phyloP scores from a whole-genome alignment of 371 early-diverging fungal species.

The Vairimorpha ceranae region DNA sequence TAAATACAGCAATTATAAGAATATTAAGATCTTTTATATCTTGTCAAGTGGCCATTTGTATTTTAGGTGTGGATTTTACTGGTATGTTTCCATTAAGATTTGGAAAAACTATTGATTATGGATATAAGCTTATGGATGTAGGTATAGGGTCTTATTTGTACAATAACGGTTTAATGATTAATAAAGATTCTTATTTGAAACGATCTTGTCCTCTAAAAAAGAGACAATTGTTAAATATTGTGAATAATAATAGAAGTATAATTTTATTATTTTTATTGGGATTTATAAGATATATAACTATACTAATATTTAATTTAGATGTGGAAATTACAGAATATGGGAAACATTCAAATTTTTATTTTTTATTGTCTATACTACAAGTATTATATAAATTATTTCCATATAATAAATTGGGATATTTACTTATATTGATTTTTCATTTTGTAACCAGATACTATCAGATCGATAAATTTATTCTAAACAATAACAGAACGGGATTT shows the following conservation, averaged over 20 bases:
- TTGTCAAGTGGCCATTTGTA: constrained; percentile 44
- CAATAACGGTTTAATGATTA: constrained; percentile 47
- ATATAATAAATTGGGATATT: background rate
- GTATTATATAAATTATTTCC: background rate
- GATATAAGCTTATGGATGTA: constrained; percentile 60
- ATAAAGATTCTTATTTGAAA: constrained; percentile 2
- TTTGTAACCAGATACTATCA: background rate
- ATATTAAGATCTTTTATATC: constrained; percentile 17
- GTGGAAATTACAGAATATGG: constrained; percentile 61
- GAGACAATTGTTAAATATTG: background rate
- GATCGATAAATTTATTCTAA: background rate
- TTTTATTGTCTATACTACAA: constrained; percentile 36
- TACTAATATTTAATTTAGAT: constrained; percentile 47
- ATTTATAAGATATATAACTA: constrained; percentile 40
- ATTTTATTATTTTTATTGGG: constrained; percentile 49
- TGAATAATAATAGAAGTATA: constrained; percentile 6
- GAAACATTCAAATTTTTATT: constrained; percentile 60
- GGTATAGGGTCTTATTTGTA: constrained; percentile 60
- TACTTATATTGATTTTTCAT: background rate
- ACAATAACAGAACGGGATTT: constrained; percentile 35
- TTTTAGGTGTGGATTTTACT: constrained; percentile 57
- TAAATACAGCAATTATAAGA: background rate
- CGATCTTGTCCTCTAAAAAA: background rate
- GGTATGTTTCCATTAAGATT: constrained; percentile 44
- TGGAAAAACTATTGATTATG: constrained; percentile 49